phyloP scores from a whole-genome alignment of 768 basidiomycete species.

The Udeniomyces megalosporus region DNA sequence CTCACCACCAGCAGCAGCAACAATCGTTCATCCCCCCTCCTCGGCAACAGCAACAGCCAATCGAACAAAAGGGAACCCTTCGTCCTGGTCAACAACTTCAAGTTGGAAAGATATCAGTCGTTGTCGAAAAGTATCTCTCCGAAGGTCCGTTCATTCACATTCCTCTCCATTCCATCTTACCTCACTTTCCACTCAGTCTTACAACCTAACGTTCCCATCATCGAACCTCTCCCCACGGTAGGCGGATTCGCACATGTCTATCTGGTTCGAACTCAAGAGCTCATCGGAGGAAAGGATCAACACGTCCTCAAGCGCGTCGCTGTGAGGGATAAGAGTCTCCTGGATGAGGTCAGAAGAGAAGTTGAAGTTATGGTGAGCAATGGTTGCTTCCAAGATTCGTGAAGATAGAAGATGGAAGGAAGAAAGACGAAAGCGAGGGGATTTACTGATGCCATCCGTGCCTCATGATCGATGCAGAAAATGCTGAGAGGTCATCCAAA shows the following conservation, averaged over 20 bases:
- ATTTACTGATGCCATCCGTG: neutral
- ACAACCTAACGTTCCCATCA: neutral
- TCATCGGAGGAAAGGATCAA: slow-evolving; percentile 77
- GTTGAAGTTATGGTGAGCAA: slow-evolving; percentile 99
- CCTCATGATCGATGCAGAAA: slow-evolving; percentile 41
- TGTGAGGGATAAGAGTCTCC: slow-evolving; percentile 72
- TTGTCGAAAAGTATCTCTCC: slow-evolving; percentile 84
- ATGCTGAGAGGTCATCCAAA: slow-evolving; percentile 83
- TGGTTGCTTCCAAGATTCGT: slow-evolving; percentile 10
- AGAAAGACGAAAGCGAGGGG: no score
- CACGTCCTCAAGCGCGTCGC: slow-evolving; percentile 97
- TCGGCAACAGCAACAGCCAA: neutral
- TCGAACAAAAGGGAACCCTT: slow-evolving; percentile 30
- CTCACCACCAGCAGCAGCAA: no score
- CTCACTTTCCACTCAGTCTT: slow-evolving; percentile 15
- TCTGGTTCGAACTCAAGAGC: slow-evolving; percentile 68
- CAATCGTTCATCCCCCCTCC: no score
- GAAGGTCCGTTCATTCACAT: slow-evolving; percentile 47
- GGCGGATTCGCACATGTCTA: slow-evolving; percentile 98
- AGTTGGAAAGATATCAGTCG: slow-evolving; percentile 65
- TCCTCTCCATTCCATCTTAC: neutral
- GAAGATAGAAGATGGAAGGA: neutral
- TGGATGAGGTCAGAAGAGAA: slow-evolving; percentile 88
- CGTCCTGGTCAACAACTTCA: slow-evolving; percentile 63
- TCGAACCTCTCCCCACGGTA: no score